These are phyloP conservation scores for Nakazawaea peltata DNA, from an alignment of 805 yeast species.

Conservation along the genomic window DNA sequence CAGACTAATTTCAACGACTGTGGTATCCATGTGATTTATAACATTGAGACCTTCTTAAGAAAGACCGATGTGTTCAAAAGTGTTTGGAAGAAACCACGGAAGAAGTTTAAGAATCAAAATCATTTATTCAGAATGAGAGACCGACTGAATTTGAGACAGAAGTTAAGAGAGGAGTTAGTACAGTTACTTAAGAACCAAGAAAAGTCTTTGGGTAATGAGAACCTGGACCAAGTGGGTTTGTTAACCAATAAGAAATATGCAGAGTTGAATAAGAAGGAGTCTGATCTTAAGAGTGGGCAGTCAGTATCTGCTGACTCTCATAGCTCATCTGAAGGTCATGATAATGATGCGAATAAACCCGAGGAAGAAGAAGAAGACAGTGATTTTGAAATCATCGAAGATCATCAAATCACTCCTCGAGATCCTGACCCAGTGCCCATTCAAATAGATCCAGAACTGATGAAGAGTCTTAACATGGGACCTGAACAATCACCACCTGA, in stretches of 20 bases:
- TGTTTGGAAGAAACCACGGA: conserved; percentile 12
- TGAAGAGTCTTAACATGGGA: no score
- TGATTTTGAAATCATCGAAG: conserved; percentile 14
- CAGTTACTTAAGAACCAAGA: conserved; percentile 21
- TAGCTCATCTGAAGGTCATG: no score
- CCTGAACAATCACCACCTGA: no score
- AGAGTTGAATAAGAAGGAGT: no score
- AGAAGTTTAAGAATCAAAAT: conserved; percentile 12
- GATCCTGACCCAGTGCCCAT: no score
- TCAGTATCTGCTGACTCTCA: no score
- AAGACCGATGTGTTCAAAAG: conserved; percentile 34
- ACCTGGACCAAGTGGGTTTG: conserved; percentile 18
- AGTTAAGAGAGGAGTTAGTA: conserved; percentile 17
- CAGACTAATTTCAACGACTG: conserved; percentile 91
- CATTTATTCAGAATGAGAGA: conserved; percentile 19
- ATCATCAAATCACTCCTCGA: no score
- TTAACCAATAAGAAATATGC: conserved; percentile 12
- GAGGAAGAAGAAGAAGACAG: conserved; percentile 23
- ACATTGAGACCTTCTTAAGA: conserved; percentile 49
- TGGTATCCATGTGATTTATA: conserved; percentile 85
- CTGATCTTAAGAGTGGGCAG: no score
- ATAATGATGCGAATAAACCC: conserved; percentile 7
- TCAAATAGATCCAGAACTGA: no score
- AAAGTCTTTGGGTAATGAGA: conserved; percentile 13
- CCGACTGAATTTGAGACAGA: conserved; percentile 16